A percentile compares a stretch with the other conserved stretches of the same genome.
Evolutionary conservation across 495 filamentous ascomycete genomes (phyloP).

Genomic region (Trichoderma gamsii): DNA sequence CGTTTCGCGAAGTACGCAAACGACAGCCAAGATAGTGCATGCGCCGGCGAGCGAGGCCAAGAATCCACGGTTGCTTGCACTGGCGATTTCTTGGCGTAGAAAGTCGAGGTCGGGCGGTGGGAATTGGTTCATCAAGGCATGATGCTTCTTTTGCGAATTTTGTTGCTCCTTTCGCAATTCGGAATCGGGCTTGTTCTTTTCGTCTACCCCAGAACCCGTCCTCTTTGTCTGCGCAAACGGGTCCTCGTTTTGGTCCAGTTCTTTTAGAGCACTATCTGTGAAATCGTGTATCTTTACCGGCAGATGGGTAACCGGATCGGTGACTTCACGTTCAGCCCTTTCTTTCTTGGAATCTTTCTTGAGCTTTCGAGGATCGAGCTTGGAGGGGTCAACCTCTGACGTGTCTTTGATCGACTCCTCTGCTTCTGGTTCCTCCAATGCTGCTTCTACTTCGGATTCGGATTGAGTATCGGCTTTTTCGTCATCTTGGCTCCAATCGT

Average conservation of each 20-base stretch:
- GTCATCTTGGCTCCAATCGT: slow-evolving; percentile 52
- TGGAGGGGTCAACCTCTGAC: slow-evolving; percentile 42
- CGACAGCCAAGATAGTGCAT: not conserved
- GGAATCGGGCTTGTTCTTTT: slow-evolving; percentile 38
- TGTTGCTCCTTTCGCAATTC: slow-evolving; percentile 41
- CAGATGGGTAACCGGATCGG: slow-evolving; percentile 65
- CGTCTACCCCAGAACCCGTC: slow-evolving; percentile 42
- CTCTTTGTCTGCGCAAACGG: slow-evolving; percentile 15
- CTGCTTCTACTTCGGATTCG: slow-evolving; percentile 1
- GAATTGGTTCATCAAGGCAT: slow-evolving; percentile 52
- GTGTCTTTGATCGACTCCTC: slow-evolving; percentile 23
- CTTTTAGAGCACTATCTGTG: slow-evolving; percentile 51
- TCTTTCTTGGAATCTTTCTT: slow-evolving; percentile 53
- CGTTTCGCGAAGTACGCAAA: slow-evolving; percentile 16
- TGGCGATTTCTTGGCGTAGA: slow-evolving; percentile 39
- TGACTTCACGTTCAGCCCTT: slow-evolving; percentile 56
- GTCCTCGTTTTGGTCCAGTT: slow-evolving; percentile 9
- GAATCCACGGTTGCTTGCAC: slow-evolving; percentile 41
- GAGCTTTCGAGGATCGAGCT: slow-evolving; percentile 50
- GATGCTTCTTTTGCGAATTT: slow-evolving; percentile 42
- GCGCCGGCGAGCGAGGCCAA: slow-evolving; percentile 33
- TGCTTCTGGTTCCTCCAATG: too few species aligned
- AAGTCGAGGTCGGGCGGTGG: slow-evolving; percentile 53
- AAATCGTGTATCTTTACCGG: slow-evolving; percentile 59
- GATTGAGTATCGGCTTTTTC: slow-evolving; percentile 19